Evolutionary conservation across 495 filamentous ascomycete species (phyloP), one percentile per base, ranked within the genome.

Genomic region (Ascodesmis nigricans): DNA sequence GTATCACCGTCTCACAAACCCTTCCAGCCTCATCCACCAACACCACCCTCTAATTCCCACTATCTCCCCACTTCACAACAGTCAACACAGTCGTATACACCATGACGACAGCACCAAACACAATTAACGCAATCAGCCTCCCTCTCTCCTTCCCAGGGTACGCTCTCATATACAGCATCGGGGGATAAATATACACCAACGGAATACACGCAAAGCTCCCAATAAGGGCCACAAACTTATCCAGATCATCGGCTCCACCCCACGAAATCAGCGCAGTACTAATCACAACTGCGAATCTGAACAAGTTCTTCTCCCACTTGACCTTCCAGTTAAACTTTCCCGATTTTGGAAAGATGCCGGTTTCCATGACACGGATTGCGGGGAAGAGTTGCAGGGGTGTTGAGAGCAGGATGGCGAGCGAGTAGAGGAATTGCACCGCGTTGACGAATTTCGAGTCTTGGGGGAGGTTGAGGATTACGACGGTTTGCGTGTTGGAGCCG

Each of bases 241-340:
- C 87, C 36, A 97, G 61, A 58, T 93, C 75, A 42, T 78, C 76
- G 3, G 87, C 82, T 34, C 87, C 87, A 38, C 69, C 69, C 82
- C 82, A 95, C 1, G 82, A 82, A 41, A 93, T 72, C 25, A 76
- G 46, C 2, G 82, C 77, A 49, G 83, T 93, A 21, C 82, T 49
- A 42, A 76, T 65, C 35, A 95, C 87, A 25, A 92, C 66, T 46
- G 82, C 69, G 58, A 93, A 95, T 21, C 87, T 75, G 61, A 87
- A 95, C 35, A 71, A 60, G 45, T 97, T 97, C 70, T 97, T 97
- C 64, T 90, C 73, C 84, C 84, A 93, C 58, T 97, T 97, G 61
- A 95, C 91, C 34, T 69, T 75, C 1, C 76, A 77, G 54, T 93
- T 91, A 53, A 90, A 81, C 55, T 97, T 97, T 34, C 87, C 87